Percentiles rank a stretch among this genome's conserved stretches.
phyloP scores from a whole-genome alignment of 1,284 basidiomycete genomes.

The Heimioporus retisporus region DNA sequence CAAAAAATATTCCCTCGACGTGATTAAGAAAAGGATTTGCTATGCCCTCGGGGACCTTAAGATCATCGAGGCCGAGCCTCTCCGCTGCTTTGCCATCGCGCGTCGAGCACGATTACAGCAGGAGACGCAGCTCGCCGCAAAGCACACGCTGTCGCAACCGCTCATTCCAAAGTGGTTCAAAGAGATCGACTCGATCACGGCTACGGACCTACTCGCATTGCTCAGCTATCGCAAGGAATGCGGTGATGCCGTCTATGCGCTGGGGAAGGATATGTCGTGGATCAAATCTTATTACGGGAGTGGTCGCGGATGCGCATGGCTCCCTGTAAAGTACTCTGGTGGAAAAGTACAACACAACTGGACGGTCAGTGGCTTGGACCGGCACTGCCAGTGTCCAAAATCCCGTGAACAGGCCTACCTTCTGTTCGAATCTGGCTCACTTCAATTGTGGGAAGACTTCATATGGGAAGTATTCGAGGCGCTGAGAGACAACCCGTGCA shows the following conservation, averaged over 20 bases:
- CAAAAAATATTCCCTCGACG: constrained; percentile 28
- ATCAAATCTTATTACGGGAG: constrained; percentile 26
- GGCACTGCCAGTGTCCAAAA: constrained; percentile 2
- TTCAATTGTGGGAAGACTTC: constrained; percentile 33
- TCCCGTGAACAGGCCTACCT: not conserved
- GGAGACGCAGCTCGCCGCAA: constrained; percentile 29
- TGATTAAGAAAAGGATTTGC: constrained; percentile 26
- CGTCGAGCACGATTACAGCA: constrained; percentile 10
- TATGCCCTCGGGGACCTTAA: constrained; percentile 20
- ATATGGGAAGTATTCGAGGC: constrained; percentile 18
- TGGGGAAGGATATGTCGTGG: constrained; percentile 24
- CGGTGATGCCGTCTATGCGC: constrained; percentile 16
- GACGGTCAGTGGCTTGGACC: too few species aligned
- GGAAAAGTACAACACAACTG: too few species aligned
- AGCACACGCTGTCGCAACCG: constrained; percentile 21
- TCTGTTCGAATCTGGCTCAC: not conserved
- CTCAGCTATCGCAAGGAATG: constrained; percentile 33
- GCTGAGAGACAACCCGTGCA: constrained; percentile 29
- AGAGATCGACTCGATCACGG: constrained; percentile 29
- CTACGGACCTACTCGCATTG: constrained; percentile 29
- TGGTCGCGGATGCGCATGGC: constrained; percentile 11
- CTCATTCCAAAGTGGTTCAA: constrained; percentile 16
- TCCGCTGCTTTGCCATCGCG: constrained; percentile 32
- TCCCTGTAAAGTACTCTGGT: constrained; percentile 1
- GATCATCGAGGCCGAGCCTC: constrained; percentile 24